Base-by-base conservation (phyloP, 139 green algal species). In the Limnomonas spitsbergensis region DNA sequence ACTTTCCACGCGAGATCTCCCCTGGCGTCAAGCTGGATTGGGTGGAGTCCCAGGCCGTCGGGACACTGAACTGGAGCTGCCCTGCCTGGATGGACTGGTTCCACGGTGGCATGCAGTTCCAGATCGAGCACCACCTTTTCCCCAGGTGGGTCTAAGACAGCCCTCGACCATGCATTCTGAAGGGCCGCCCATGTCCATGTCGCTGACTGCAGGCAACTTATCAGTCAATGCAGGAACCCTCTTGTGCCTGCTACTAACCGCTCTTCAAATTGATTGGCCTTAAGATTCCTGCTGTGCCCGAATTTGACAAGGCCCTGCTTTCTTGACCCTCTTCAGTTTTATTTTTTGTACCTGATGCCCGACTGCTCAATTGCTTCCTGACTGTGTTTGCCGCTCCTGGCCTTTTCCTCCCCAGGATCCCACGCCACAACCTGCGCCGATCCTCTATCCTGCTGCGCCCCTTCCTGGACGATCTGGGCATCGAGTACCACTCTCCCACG, bases 81-180 rank as follows among this genome's bases (percentile, higher is more conserved):
- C 86, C 83, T 9, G n/a, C 27, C 2, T 90, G 78, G 86, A 68
- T 85, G 75, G 88, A 92, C 81, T 94, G 88, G 88, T 89, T 90
- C 74, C 85, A 94, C 67, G 88, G 88, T 35, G 89, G 89, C 1
- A 77, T 94, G 29, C 88, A 94, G 75, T 90, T 88, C 66, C 89
- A 94, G 80, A 83, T 92, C 26, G 88, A 93, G 82, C 89, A 94
- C 79, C 89, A 94, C 75, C 69, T 93, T 24, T 93, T 89, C 66
- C 89, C 89, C 0, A 76, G 35, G 24, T 72, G 61, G 24, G 61
- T 24, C 14, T 61, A 20, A 61, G 47, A 61, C 14, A 61, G 14
- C 14, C 47, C 20, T 14, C 14, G 20, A 61, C 14, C 14, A 20
- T 29, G 47, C 47, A 61, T 61, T 61, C 14, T 29, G 20, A 20